phyloP scores from a whole-genome alignment of 768 basidiomycete genomes.

The Suillus bovinus region DNA sequence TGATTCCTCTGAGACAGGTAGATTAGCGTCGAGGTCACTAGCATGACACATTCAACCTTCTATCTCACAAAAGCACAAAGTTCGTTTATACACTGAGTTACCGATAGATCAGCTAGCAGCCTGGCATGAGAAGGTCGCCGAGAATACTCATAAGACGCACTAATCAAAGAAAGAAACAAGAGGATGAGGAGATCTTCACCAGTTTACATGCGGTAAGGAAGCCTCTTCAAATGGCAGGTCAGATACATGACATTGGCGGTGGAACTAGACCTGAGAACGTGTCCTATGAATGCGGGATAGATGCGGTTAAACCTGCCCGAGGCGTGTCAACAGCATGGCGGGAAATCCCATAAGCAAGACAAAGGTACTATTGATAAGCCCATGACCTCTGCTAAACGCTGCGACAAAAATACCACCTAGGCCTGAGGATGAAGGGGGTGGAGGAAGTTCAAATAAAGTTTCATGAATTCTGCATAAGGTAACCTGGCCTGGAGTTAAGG shows the following conservation, averaged over 20 bases:
- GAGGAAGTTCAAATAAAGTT: constrained; percentile 11
- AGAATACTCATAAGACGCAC: constrained; percentile 33
- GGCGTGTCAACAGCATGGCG: constrained; percentile 69
- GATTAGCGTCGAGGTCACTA: constrained; percentile 31
- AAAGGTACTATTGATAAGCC: constrained; percentile 56
- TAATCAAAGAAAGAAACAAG: constrained; percentile 26
- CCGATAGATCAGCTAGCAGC: constrained; percentile 22
- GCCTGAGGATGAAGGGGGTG: constrained; percentile 2
- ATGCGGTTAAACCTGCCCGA: constrained; percentile 41
- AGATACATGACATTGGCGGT: constrained; percentile 51
- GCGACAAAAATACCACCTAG: constrained; percentile 11
- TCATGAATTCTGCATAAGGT: constrained; percentile 24
- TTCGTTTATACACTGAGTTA: constrained; percentile 23
- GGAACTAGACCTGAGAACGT: constrained; percentile 55
- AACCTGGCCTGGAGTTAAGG: constrained; percentile 27
- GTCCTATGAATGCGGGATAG: constrained; percentile 66
- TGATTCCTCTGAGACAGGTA: constrained; percentile 41
- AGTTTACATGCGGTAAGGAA: constrained; percentile 39
- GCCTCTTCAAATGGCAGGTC: constrained; percentile 56
- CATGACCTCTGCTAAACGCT: constrained; percentile 18
- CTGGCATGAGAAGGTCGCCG: constrained; percentile 29
- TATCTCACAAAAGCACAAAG: constrained; percentile 22
- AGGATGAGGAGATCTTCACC: constrained; percentile 30
- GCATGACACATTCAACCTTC: constrained; percentile 31
- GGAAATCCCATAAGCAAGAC: constrained; percentile 54